Base-by-base conservation (phyloP, 2,329 filamentous ascomycete species). In the Pyrenophora tritici-repentis region DNA sequence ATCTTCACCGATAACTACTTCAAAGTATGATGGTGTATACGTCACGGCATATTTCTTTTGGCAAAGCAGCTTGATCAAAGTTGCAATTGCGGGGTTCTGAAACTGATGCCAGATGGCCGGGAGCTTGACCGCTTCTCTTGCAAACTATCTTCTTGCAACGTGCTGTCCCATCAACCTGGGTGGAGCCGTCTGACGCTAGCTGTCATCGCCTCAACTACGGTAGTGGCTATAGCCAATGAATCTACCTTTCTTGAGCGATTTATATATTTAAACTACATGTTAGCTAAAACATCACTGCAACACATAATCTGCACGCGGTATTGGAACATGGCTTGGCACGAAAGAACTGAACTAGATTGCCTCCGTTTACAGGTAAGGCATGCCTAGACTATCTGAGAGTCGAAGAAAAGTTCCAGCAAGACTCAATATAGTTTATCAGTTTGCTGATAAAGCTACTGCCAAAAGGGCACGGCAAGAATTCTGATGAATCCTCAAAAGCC, bases 401-500 rank as follows among this genome's bases (percentile, higher is more conserved):
- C 35, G 35, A 46, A 39, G 18, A 46, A 39, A 33, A 14, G 1
- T 6, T 4, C 32, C 42, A 46, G 36, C 33, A 20, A 46, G 35
- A 31, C 18, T 22, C 18, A 26, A 35, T 17, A 13, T 13, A 33
- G 26, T 24, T 9, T 32, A 35, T 26, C 43, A 33, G 20, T 37
- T 52, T 58, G 50, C 29, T 52, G 54, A 51, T 52, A 48, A 45
- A 26, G 53, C 48, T 49, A 47, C 49, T 54, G 43, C 50, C 56
- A 50, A 22, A 42, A 35, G 29, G 22, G 34, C 32, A 53, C 38
- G 40, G 17, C 31, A 49, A 39, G 9, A 36, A 18, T 20, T 37
- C 24, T 16, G 32, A 47, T 17, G 20, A 42, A n/a, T 40, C 45
- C 38, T 61, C 47, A 72, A 51, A 70, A 71, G 14, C 59, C 65